Base-by-base conservation (phyloP, 1,284 basidiomycete genomes). In the Pisolithus thermaeus region DNA sequence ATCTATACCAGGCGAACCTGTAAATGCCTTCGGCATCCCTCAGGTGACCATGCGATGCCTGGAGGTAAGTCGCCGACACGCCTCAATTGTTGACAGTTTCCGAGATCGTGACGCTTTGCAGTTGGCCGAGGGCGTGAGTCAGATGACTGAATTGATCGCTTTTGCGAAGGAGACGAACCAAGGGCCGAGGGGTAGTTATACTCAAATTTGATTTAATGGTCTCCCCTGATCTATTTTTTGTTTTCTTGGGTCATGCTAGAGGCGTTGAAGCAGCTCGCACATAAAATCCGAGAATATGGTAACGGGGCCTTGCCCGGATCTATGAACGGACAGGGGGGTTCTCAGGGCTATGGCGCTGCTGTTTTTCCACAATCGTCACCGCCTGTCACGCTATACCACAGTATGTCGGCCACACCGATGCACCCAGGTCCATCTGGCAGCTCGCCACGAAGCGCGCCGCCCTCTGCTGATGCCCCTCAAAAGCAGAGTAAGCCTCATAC, bases 1-100 rank as follows among this genome's bases (percentile, higher is more conserved):
- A 23, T 72, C 72, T 25, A 77, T 89, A 57, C 88, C 88, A 14
- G 77, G 78, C 7, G 87, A 89, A 61, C 88, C 88, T 5, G 84
- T 90, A 49, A 90, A 90, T 60, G 84, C 84, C 30, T 90, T 90
- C 67, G 87, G 87, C 3, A 87, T 90, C 49, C 87, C 87, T 2
- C 87, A 90, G 62, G 86, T 87, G 3, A 89, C 87, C 18, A 90
- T 90, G 88, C 75, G 87, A 53, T 89, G 87, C 74, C 70, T 90
- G 30, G 87, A 90, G 77, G 84, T 88, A 49, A 49, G 69, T 62
- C 47, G 23, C 27, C 20, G 20, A 32, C 18, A 22, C 41, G 35
- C 16, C 23, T 20, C 18, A 11, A 9, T 12, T 46, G 18, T 22
- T 11, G 68, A 3, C 53, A 55, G 39, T 47, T n/a, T 2, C 25